These are phyloP conservation scores for Aspergillus sp. DNA, from an alignment of 2,329 filamentous ascomycete genomes.

Conservation along the genomic window DNA sequence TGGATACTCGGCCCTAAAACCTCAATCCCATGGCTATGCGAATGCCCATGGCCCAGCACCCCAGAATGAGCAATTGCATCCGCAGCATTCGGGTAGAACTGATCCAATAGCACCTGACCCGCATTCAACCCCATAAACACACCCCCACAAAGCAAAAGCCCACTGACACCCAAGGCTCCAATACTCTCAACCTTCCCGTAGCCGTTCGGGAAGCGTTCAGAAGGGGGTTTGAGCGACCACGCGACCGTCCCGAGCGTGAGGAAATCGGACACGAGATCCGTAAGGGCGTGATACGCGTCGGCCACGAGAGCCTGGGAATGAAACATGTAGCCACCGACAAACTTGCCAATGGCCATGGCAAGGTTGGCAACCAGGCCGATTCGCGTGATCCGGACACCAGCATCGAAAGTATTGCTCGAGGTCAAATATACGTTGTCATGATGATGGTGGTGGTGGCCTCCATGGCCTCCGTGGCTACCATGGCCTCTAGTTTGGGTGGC, in stretches of 20 bases:
- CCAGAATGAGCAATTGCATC: slow-evolving; percentile 37
- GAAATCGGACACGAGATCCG: slow-evolving; percentile 89
- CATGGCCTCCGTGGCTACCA: slow-evolving; percentile 45
- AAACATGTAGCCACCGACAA: slow-evolving; percentile 84
- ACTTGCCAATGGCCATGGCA: slow-evolving; percentile 89
- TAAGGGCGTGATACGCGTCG: slow-evolving; percentile 91
- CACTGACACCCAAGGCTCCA: slow-evolving; percentile 85
- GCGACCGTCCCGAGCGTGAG: slow-evolving; percentile 91
- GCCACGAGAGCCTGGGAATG: slow-evolving; percentile 89
- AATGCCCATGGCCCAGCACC: slow-evolving; percentile 48
- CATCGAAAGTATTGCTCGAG: slow-evolving; percentile 78
- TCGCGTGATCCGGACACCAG: slow-evolving; percentile 85
- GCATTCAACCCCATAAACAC: slow-evolving; percentile 85
- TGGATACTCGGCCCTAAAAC: slow-evolving; percentile 73
- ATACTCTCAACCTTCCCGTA: slow-evolving; percentile 98
- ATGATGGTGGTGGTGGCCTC: slow-evolving; percentile 62
- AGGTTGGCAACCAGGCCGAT: slow-evolving; percentile 85
- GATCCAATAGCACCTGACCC: slow-evolving; percentile 59
- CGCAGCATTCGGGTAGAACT: slow-evolving; percentile 62
- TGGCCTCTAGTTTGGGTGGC: slow-evolving; percentile 42
- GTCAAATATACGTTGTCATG: slow-evolving; percentile 79
- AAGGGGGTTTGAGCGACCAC: slow-evolving; percentile 80
- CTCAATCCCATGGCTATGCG: slow-evolving; percentile 44
- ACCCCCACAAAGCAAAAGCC: slow-evolving; percentile 80
- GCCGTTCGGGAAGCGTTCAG: slow-evolving; percentile 73